Conservation (phyloP, 2,329 filamentous ascomycete genomes). For the Phyllosticta citribraziliensis region DNA sequence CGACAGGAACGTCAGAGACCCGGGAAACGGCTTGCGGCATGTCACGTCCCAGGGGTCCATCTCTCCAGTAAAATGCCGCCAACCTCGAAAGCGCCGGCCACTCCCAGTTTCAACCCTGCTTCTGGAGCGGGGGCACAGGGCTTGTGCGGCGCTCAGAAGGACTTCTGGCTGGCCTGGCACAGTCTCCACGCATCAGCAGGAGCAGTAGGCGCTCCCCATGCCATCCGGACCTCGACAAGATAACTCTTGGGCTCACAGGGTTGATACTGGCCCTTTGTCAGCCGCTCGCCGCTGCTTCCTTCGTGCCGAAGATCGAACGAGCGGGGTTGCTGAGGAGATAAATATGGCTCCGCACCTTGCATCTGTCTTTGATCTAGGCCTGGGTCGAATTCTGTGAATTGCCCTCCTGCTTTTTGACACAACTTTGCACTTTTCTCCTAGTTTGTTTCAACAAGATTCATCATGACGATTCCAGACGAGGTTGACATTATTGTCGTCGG, state of each 20-base stretch:
- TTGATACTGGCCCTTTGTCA: constrained; percentile 9
- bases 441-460: constrained; percentile 9
- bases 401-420: background rate
- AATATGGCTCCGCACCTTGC: background rate
- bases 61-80: background rate
- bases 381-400: background rate
- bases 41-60: background rate
- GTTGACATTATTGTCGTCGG: constrained; percentile 74
- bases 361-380: background rate
- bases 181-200: constrained; percentile 3
- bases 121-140: constrained; percentile 1
- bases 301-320: constrained; percentile 8
- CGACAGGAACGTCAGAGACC: background rate
- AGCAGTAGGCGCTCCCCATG: constrained; percentile 7
- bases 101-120: constrained; percentile 1
- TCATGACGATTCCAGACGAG: constrained; percentile 61
- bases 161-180: background rate
- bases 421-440: background rate
- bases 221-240: constrained; percentile 1
- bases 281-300: constrained; percentile 9
- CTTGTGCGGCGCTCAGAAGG: constrained; percentile 1
- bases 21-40: background rate
- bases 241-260: constrained; percentile 2
- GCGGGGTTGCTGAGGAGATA: constrained; percentile 9
- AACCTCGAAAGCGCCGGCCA: background rate